Evolutionary conservation across 1,139 yeast genomes (phyloP), one percentile per base, ranked within the genome.

Genomic region (Pichia sp.): DNA sequence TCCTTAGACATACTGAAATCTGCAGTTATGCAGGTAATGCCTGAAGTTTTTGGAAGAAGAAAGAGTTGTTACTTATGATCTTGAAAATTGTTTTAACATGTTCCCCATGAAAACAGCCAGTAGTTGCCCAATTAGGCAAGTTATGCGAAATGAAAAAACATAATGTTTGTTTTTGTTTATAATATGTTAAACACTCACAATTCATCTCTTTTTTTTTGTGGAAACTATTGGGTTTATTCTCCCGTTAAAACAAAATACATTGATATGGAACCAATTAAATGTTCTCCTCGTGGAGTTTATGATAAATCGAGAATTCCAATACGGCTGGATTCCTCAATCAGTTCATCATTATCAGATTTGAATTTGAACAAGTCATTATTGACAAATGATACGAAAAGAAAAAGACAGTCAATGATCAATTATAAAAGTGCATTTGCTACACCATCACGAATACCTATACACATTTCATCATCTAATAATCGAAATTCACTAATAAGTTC

Each of bases 281-380:
- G 18, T n/a, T 13, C 22, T 4, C 7, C 15, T 7, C 20, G 9
- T 2, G 11, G 15, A 1, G 13, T 34, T 4, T 44, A 39, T 9
- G 65, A 57, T 12, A 13, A 30, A 12, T 42, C 49, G 7, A 32
- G 27, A 26, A 46, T 46, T 7, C 49, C 49, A 12, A 7, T 42
- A 9, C 25, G 49, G 13, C 40, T 43, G 2, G 46, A 42, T 15
- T 46, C 46, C 4, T 46, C 46, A 7, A 25, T 46, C 7, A 41
- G 48, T 16, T 13, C 13, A 35, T 40, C 42, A 11, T 7, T 22
- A 20, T 16, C 39, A 11, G 42, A 29, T 34, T 34, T 34, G 11
- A 30, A 32, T 24, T 30, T 29, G 27, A 26, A 27, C 13, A 36
- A 23, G 11, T 18, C 36, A 4, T 18, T 32, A 9, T 32, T 11